These are phyloP conservation scores for Achlya hypogyna DNA, from an alignment of 352 stramenopile species.

Conservation along the genomic window DNA sequence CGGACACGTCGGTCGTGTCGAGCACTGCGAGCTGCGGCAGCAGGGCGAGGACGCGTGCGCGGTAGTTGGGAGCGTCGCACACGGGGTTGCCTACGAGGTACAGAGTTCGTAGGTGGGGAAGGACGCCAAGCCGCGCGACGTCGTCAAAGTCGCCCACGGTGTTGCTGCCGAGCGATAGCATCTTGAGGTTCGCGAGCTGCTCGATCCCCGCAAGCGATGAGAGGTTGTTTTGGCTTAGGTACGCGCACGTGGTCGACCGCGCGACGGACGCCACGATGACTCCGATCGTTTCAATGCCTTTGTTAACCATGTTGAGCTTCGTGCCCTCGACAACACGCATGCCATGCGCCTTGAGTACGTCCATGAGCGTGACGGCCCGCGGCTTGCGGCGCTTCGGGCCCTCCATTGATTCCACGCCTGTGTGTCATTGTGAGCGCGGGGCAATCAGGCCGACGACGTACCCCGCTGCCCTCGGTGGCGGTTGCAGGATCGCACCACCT, in stretches of 20 bases:
- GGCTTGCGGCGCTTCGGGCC: neutral
- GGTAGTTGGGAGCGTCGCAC: conserved; percentile 63
- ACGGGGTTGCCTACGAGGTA: conserved; percentile 69
- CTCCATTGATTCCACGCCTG: neutral
- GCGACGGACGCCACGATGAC: conserved; percentile 25
- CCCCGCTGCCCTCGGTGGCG: too few relatives aligned
- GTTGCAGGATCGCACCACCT: too few relatives aligned
- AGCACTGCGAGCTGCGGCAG: conserved; percentile 43
- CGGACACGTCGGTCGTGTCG: conserved; percentile 47
- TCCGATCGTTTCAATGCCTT: conserved; percentile 42
- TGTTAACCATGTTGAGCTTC: conserved; percentile 64
- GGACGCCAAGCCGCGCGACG: neutral
- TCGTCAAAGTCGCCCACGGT: conserved; percentile 36
- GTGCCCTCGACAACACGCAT: conserved; percentile 35
- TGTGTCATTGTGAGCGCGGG: too few relatives aligned
- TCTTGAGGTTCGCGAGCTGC: conserved; percentile 46
- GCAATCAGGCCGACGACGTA: too few relatives aligned
- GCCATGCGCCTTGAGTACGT: conserved; percentile 14
- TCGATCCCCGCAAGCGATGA: conserved; percentile 35
- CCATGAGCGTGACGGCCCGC: conserved; percentile 7
- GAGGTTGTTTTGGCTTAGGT: conserved; percentile 78
- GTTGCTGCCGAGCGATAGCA: conserved; percentile 62
- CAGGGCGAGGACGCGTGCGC: conserved; percentile 41
- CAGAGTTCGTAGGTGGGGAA: conserved; percentile 46
- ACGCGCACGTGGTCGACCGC: conserved; percentile 42